A percentile compares a stretch with the other conserved stretches of the same genome.
Conservation (phyloP, 345 rosid species). For the Arabis alpina region DNA sequence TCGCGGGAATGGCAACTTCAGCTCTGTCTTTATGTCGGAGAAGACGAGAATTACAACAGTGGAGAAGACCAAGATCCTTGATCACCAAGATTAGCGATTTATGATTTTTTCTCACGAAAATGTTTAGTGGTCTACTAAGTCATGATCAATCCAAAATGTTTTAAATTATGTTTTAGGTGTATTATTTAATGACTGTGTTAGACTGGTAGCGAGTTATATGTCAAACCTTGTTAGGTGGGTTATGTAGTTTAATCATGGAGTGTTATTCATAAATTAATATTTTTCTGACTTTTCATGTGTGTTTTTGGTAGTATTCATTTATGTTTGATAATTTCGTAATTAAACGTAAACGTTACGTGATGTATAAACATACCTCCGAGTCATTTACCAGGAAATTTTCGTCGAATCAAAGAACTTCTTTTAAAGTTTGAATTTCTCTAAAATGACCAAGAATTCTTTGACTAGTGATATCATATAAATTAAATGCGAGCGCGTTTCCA, state of each 20-base stretch:
- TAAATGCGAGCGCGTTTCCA: slow-evolving; percentile 28
- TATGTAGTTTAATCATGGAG: not conserved
- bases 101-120: too few relatives aligned
- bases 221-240: slow-evolving; percentile 42
- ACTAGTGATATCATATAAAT: not conserved
- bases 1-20: not conserved
- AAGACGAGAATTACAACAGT: too few relatives aligned
- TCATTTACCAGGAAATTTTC: not conserved
- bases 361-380: not conserved
- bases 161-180: too few relatives aligned
- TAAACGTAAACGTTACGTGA: not conserved
- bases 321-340: not conserved
- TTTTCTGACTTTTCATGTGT: slow-evolving; percentile 24
- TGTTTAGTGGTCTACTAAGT: too few relatives aligned
- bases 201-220: slow-evolving; percentile 2
- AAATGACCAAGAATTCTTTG: slow-evolving; percentile 20
- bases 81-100: too few relatives aligned
- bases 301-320: not conserved
- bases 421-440: not conserved
- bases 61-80: too few relatives aligned
- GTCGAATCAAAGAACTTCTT: not conserved
- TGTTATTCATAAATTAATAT: not conserved
- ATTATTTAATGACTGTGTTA: too few relatives aligned
- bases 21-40: not conserved
- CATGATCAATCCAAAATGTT: too few relatives aligned